Conservation (phyloP, 768 basidiomycete genomes). For the Gymnopilus junonius region DNA sequence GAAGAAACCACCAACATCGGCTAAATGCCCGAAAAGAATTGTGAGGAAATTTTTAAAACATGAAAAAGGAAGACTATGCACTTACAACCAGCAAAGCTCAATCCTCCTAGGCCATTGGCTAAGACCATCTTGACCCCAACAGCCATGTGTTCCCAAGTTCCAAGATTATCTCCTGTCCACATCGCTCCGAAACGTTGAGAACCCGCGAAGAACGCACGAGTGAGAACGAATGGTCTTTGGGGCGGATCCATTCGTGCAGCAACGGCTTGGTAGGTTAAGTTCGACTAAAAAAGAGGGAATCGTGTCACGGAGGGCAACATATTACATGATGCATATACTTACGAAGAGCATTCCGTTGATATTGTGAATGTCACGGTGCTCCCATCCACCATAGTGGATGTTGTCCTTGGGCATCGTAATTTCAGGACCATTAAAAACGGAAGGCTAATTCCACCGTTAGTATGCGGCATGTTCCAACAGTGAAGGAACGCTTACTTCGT, state of each 20-base stretch:
- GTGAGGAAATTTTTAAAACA: neutral
- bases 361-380: constrained; percentile 97
- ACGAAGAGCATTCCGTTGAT: constrained; percentile 96
- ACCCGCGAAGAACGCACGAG: constrained; percentile 93
- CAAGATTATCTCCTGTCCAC: constrained; percentile 99
- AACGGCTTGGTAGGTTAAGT: constrained; percentile 82
- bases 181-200: constrained; percentile 96
- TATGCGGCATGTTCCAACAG: neutral
- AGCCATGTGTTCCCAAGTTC: constrained; percentile 97
- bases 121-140: constrained; percentile 94
- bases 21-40: constrained; percentile 42
- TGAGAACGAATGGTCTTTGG: constrained; percentile 92
- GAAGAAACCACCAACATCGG: constrained; percentile 99
- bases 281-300: constrained; percentile 60
- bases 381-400: constrained; percentile 94
- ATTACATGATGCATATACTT: constrained; percentile 29
- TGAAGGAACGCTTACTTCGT: constrained; percentile 65
- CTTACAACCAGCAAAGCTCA: constrained; percentile 92
- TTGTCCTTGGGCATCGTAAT: constrained; percentile 73
- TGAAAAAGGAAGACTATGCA: constrained; percentile 17
- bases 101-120: constrained; percentile 85
- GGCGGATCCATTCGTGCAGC: constrained; percentile 73
- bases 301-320: neutral
- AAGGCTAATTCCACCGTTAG: constrained; percentile 54
- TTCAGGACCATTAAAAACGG: constrained; percentile 99